Conservation (phyloP, 2,329 filamentous ascomycete genomes). For the Aureobasidium sp. region DNA sequence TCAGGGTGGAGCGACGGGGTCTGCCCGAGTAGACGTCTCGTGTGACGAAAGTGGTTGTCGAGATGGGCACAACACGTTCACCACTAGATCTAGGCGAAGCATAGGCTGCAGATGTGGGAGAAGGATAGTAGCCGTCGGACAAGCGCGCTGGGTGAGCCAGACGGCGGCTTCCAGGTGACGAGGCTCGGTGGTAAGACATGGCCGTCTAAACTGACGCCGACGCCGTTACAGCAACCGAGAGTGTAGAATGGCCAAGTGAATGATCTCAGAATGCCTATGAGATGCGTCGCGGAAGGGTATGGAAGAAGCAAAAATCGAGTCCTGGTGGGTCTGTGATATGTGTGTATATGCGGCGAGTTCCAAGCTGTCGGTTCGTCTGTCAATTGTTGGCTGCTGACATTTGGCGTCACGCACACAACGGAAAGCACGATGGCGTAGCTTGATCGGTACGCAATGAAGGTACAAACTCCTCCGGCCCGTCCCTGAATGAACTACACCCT, state of each 20-base stretch:
- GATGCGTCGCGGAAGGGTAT: background rate
- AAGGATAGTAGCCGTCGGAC: constrained; percentile 26
- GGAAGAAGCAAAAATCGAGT: constrained; percentile 9
- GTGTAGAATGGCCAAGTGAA: background rate
- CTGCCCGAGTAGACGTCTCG: constrained; percentile 40
- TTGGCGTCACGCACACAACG: constrained; percentile 4
- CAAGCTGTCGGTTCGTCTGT: constrained; percentile 3
- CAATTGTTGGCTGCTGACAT: constrained; percentile 9
- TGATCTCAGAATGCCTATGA: background rate
- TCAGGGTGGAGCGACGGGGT: constrained; percentile 39
- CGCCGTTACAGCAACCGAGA: background rate
- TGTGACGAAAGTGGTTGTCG: constrained; percentile 29
- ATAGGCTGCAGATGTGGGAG: constrained; percentile 20
- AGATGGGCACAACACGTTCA: constrained; percentile 32
- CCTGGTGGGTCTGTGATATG: constrained; percentile 1
- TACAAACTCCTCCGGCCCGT: background rate
- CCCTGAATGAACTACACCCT: background rate
- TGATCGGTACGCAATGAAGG: background rate
- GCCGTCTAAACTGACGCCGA: constrained; percentile 2
- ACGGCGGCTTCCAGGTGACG: constrained; percentile 30
- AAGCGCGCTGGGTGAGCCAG: constrained; percentile 28
- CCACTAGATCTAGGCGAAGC: constrained; percentile 28
- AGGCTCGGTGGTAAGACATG: constrained; percentile 27
- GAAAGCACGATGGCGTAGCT: constrained; percentile 11
- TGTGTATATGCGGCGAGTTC: background rate